phyloP scores from a whole-genome alignment of 2,329 filamentous ascomycete genomes.

The Diaporthe ampelina region DNA sequence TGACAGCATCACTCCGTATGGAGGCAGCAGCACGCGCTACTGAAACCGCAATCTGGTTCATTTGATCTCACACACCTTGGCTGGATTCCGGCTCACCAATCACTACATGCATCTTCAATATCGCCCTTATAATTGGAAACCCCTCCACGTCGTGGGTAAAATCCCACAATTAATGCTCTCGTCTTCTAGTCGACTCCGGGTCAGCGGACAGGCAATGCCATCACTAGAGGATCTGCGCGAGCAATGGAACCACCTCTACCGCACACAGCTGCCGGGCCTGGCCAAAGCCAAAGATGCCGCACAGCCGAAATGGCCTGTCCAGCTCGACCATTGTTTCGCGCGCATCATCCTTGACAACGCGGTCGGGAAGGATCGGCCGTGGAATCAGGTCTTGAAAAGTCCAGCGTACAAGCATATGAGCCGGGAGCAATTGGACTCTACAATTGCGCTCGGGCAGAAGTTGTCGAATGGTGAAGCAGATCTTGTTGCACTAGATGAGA shows the following conservation, averaged over 20 bases:
- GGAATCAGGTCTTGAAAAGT: constrained; percentile 35
- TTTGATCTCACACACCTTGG: neutral
- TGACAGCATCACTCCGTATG: constrained; percentile 26
- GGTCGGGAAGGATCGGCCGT: constrained; percentile 26
- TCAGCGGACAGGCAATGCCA: constrained; percentile 1
- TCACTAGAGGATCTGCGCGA: constrained; percentile 28
- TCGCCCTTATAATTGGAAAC: neutral
- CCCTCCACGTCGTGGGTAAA: neutral
- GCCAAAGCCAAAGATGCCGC: constrained; percentile 33
- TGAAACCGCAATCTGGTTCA: neutral
- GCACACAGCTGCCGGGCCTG: constrained; percentile 18
- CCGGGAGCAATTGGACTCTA: constrained; percentile 19
- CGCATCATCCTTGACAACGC: constrained; percentile 36
- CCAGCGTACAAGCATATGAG: constrained; percentile 38
- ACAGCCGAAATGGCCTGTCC: constrained; percentile 34
- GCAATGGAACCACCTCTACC: constrained; percentile 31
- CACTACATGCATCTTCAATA: neutral
- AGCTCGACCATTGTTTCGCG: constrained; percentile 37
- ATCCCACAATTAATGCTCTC: neutral
- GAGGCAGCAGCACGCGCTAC: neutral
- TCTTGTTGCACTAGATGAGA: constrained; percentile 33
- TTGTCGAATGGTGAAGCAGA: constrained; percentile 9
- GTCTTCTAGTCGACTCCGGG: neutral
- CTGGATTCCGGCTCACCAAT: neutral
- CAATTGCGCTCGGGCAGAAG: constrained; percentile 27